Evolutionary conservation across 257 asterid species (phyloP).

Genomic region (Nicotiana obtusifolia): DNA sequence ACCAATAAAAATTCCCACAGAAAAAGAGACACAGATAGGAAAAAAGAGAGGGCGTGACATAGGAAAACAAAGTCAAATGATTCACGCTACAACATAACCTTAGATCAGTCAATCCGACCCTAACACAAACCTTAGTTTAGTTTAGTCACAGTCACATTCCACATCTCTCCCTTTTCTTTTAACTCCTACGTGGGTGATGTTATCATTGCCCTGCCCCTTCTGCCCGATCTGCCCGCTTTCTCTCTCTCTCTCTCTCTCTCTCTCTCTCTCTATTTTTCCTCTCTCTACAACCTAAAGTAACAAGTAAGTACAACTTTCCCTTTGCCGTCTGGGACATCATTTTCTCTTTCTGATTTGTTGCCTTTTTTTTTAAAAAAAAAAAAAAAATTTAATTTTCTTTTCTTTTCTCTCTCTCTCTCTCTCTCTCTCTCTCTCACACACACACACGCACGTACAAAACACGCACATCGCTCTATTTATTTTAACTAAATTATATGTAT

Average conservation of each 20-base stretch:
- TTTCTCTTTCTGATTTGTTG: neutral
- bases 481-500: conserved; percentile 5
- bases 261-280: too few relatives aligned
- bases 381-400: neutral
- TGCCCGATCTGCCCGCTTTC: conserved; percentile 11
- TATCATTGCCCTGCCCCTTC: conserved; percentile 10
- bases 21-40: neutral
- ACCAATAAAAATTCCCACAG: neutral
- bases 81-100: neutral
- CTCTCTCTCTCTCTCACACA: neutral
- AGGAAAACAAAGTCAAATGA: neutral
- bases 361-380: neutral
- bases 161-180: neutral
- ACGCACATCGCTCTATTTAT: conserved; percentile 5
- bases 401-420: neutral
- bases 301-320: conserved; percentile 9
- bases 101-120: neutral
- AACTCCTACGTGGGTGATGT: conserved; percentile 14
- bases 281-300: neutral
- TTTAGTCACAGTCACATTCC: neutral
- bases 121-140: neutral
- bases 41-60: neutral
- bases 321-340: neutral
- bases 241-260: neutral
- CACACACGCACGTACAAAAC: neutral